Evolutionary conservation across 2,329 filamentous ascomycete genomes (phyloP).

Genomic region (Coniochaeta hoffmannii): DNA sequence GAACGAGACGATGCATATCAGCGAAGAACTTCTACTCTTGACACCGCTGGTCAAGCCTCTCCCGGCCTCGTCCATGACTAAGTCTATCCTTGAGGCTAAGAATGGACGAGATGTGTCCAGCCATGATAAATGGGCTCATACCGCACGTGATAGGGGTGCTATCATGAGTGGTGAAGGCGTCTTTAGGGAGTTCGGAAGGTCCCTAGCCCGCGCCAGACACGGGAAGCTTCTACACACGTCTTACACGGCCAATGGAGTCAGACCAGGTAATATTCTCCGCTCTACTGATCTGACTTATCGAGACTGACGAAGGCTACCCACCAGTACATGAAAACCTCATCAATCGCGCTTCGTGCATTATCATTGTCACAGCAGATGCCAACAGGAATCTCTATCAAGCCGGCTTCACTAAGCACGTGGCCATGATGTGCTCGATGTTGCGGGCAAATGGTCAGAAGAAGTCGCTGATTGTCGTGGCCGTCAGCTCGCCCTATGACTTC

Average conservation of each 20-base stretch:
- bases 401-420: constrained; percentile 91
- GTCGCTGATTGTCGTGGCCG: constrained; percentile 81
- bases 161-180: constrained; percentile 91
- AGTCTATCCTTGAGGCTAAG: constrained; percentile 54
- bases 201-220: constrained; percentile 76
- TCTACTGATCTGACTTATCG: background rate
- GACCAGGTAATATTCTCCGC: constrained; percentile 47
- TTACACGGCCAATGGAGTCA: constrained; percentile 87
- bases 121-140: constrained; percentile 51
- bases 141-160: constrained; percentile 50
- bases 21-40: constrained; percentile 82
- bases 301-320: constrained; percentile 9
- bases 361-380: constrained; percentile 88
- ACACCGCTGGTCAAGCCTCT: constrained; percentile 87
- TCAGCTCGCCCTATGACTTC: constrained; percentile 95
- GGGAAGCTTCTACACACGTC: constrained; percentile 88
- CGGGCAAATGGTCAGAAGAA: constrained; percentile 74
- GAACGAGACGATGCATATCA: constrained; percentile 70
- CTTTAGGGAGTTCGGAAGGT: constrained; percentile 81
- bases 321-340: constrained; percentile 84
- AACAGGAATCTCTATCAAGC: constrained; percentile 91
- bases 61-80: constrained; percentile 80
- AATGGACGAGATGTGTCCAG: constrained; percentile 26
- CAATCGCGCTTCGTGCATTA: constrained; percentile 77
- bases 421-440: constrained; percentile 88